Evolutionary conservation across 345 rosid genomes (phyloP), one percentile per base, ranked within the genome.

Genomic region (Eucalyptus fibrosa): DNA sequence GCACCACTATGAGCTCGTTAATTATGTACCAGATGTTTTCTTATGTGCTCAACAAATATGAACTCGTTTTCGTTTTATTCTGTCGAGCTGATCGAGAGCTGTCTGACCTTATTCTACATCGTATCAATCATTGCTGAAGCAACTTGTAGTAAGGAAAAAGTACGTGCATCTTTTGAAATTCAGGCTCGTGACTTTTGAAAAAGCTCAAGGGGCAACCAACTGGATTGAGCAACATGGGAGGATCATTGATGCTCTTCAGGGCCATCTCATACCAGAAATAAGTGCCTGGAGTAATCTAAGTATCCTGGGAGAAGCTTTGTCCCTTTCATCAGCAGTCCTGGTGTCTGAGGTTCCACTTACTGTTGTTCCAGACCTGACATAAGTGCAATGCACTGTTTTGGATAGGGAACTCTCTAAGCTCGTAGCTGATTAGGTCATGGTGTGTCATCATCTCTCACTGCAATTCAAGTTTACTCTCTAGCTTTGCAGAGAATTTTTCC

Each of bases 141-240:
- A 91, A 93, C 95, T 91, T 82, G 91, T 91, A 94, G 90, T 81
- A 92, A 91, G 23, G 97, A 97, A 93, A 97, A 95, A 92, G 85
- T 90, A 81, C 93, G 92, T 55, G 93, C 94, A 21, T 93, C 95
- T 69, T 95, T 93, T 94, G 98, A 96, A 93, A 91, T 92, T 92
- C 94, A 94, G 87, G 97, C 95, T 92, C 94, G 94, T 89, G 99
- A 97, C 92, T 97, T 93, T 92, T 86, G 98, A 94, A 91, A 97
- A 94, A 94, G 98, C 98, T 91, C 96, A 96, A 92, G 98, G 94
- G 90, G 95, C 98, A 90, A 90, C 95, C 86, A 91, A 91, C 86
- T 96, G 98, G 99, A 91, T 97, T 86, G 98, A 97, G 90, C 96
- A 96, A 92, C 99, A 93, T 92, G 96, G 96, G 91, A 96, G 95